Evolutionary conservation across 1,284 basidiomycete species (phyloP), one percentile per base, ranked within the genome.

Genomic region (Peniophora sp.): DNA sequence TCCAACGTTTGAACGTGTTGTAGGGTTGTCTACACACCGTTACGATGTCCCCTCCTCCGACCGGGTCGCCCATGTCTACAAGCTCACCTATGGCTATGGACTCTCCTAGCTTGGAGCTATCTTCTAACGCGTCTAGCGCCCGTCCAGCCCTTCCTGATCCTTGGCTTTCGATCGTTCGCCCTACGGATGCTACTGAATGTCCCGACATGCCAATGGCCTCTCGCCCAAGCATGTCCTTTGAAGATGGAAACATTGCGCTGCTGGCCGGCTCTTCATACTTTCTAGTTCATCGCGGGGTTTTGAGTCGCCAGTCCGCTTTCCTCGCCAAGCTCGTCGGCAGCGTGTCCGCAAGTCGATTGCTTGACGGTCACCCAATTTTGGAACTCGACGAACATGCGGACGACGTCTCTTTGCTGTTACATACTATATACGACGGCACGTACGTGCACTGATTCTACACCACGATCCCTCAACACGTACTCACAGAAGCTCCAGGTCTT

Each of bases 211-310:
- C 37, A 6, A n/a, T 20, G 37, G 15, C 37, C 37, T 45, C 23
- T 24, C 76, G 83, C 59, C 69, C 72, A 6, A 73, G 78, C 49
- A 66, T 85, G n/a, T 81, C 68, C 59, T 85, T 88, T 56, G 67
- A 69, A 23, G 85, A 86, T 60, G 85, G 81, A 27, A 85, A 84
- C 57, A 62, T 87, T 41, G 81, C 75, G 22, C 60, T 88, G 41
- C 69, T 82, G 46, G 69, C 81, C 43, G 75, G 69, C 3, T 58
- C 67, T 2, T 68, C 68, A 49, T 85, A 84, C 61, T 88, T 87
- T 57, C 60, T 84, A 49, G 79, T 88, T 3, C 85, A 88, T 61
- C 69, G 69, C 56, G 81, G 83, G n/a, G 64, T 86, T 14, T 65
- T 88, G 15, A 73, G 67, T 47, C 76, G 80, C 12, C 83, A 85